A percentile compares a stretch with the other conserved stretches of the same genome.
Evolutionary conservation across 768 basidiomycete genomes (phyloP).

Genomic region (Termitomyces sp.): DNA sequence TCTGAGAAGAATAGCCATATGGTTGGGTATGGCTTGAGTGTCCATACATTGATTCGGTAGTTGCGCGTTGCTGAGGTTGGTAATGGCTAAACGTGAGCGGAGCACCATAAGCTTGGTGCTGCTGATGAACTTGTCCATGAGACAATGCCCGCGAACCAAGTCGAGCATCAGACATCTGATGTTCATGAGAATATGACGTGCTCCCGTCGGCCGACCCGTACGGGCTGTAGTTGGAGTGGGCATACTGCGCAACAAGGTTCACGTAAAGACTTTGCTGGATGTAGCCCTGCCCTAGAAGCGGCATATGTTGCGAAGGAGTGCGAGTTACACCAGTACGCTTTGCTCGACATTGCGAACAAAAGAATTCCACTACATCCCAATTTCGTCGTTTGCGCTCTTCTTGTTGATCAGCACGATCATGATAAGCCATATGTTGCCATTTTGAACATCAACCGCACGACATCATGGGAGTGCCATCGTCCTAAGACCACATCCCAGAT

Average conservation of each 20-base stretch:
- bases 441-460: constrained; percentile 79
- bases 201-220: constrained; percentile 16
- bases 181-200: constrained; percentile 10
- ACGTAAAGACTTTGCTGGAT: constrained; percentile 13
- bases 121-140: constrained; percentile 16
- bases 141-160: neutral
- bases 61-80: constrained; percentile 41
- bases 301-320: constrained; percentile 13
- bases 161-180: constrained; percentile 10
- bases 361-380: constrained; percentile 86
- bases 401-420: constrained; percentile 66
- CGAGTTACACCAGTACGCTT: constrained; percentile 13
- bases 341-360: constrained; percentile 59
- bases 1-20: constrained; percentile 22
- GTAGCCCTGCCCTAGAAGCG: constrained; percentile 16
- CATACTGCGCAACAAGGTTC: constrained; percentile 9
- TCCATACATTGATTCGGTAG: constrained; percentile 19
- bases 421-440: constrained; percentile 91
- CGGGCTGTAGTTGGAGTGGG: constrained; percentile 8
- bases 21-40: constrained; percentile 20
- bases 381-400: constrained; percentile 69
- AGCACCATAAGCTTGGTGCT: constrained; percentile 20
- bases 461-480: constrained; percentile 76
- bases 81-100: constrained; percentile 47
- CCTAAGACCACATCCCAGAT: constrained; percentile 41